A percentile compares a stretch with the other conserved stretches of the same genome.
phyloP scores from a whole-genome alignment of 2,329 filamentous ascomycete genomes.

The Fusarium penzigii region DNA sequence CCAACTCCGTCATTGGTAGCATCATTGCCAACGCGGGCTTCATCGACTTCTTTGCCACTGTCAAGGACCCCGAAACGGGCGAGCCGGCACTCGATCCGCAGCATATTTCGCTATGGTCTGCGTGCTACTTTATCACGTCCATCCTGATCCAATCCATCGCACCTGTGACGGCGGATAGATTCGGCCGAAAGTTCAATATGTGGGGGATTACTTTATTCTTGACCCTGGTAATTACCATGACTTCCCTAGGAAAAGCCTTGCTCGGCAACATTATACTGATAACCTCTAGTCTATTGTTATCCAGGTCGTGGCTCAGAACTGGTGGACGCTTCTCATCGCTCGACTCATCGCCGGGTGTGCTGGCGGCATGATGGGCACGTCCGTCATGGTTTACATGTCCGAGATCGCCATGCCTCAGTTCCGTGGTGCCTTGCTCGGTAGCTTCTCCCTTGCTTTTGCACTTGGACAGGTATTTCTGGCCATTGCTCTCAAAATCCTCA shows the following conservation, averaged over 20 bases:
- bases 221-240: slow-evolving; percentile 1
- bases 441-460: slow-evolving; percentile 10
- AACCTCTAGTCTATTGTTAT: slow-evolving; percentile 4
- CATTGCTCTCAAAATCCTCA: slow-evolving; percentile 6
- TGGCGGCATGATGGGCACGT: slow-evolving; percentile 13
- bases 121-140: slow-evolving; percentile 7
- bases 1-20: slow-evolving; percentile 12
- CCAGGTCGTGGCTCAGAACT: slow-evolving; percentile 7
- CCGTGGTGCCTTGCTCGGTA: slow-evolving; percentile 2
- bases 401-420: background rate
- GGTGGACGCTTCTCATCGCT: slow-evolving; percentile 12
- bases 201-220: slow-evolving; percentile 12
- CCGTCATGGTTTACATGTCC: slow-evolving; percentile 2
- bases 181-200: slow-evolving; percentile 11
- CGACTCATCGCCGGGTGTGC: slow-evolving; percentile 9
- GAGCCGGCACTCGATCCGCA: slow-evolving; percentile 7
- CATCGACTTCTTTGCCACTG: slow-evolving; percentile 10
- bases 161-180: slow-evolving; percentile 6
- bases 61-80: slow-evolving; percentile 8
- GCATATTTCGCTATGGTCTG: slow-evolving; percentile 11
- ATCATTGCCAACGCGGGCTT: slow-evolving; percentile 12
- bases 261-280: background rate
- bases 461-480: slow-evolving; percentile 11
- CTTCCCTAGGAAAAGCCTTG: no score
- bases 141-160: slow-evolving; percentile 9